Evolutionary conservation across 768 basidiomycete genomes (phyloP).

Genomic region (Mycena pura): DNA sequence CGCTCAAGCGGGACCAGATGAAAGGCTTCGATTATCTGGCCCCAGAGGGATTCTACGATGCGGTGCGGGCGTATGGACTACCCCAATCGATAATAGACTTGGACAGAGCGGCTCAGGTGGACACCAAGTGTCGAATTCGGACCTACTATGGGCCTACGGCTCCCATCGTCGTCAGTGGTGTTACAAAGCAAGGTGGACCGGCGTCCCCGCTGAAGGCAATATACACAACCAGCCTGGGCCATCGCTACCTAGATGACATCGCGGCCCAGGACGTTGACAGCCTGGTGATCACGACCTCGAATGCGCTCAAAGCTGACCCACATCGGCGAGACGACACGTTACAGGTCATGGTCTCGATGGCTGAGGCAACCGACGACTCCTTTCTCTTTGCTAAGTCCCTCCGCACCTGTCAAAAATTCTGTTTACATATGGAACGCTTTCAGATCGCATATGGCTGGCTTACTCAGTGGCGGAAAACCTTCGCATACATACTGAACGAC

Average conservation of each 20-base stretch:
- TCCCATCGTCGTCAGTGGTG: too few relatives aligned
- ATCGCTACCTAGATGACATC: conserved; percentile 30
- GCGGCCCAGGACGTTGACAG: conserved; percentile 7
- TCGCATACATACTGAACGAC: background rate
- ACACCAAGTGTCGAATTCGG: too few relatives aligned
- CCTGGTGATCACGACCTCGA: background rate
- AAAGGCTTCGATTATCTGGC: too few relatives aligned
- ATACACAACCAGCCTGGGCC: too few relatives aligned
- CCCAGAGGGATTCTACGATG: too few relatives aligned
- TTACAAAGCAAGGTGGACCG: too few relatives aligned
- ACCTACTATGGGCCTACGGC: too few relatives aligned
- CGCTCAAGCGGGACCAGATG: too few relatives aligned
- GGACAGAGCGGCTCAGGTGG: too few relatives aligned
- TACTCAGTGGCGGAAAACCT: background rate
- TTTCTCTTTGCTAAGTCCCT: conserved; percentile 2
- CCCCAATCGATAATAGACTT: too few relatives aligned
- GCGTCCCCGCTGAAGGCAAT: too few relatives aligned
- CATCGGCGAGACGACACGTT: conserved; percentile 11
- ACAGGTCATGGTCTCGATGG: background rate
- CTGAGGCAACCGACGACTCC: background rate
- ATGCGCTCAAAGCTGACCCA: conserved; percentile 11
- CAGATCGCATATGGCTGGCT: conserved; percentile 20
- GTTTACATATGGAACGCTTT: conserved; percentile 10
- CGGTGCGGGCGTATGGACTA: too few relatives aligned
- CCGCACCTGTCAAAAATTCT: background rate